These are phyloP conservation scores for Lepraria neglecta DNA, from an alignment of 495 filamentous ascomycete species.

Conservation along the genomic window DNA sequence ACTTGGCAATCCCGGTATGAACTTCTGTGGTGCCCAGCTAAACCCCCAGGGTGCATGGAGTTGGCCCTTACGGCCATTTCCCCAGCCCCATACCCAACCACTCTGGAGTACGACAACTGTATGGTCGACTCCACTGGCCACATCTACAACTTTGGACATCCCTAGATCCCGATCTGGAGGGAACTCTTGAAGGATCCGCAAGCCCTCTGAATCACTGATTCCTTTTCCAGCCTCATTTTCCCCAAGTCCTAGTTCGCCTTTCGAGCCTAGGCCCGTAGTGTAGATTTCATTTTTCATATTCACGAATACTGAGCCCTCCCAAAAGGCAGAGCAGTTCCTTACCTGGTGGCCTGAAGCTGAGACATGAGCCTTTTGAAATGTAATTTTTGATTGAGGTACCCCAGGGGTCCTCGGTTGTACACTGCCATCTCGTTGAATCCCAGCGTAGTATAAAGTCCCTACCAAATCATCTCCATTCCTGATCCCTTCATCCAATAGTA, in stretches of 20 bases:
- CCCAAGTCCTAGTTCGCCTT: constrained; percentile 68
- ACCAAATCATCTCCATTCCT: too few species aligned
- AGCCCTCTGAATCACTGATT: constrained; percentile 20
- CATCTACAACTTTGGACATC: constrained; percentile 37
- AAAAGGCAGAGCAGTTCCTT: constrained; percentile 57
- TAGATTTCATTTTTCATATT: constrained; percentile 46
- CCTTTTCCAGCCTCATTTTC: background rate
- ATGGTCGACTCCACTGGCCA: constrained; percentile 73
- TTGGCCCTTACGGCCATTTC: constrained; percentile 76
- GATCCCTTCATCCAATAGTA: constrained; percentile 51
- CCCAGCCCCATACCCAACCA: constrained; percentile 84
- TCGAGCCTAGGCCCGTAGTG: constrained; percentile 55
- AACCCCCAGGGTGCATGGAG: constrained; percentile 50
- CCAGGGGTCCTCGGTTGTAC: constrained; percentile 10
- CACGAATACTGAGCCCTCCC: constrained; percentile 64
- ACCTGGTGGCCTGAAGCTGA: constrained; percentile 22
- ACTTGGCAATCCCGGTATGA: constrained; percentile 53
- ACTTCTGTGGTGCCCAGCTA: constrained; percentile 51
- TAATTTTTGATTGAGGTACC: background rate
- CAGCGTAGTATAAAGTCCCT: constrained; percentile 51
- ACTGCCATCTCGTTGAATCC: constrained; percentile 50
- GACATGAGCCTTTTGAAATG: constrained; percentile 23
- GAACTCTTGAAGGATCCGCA: constrained; percentile 49
- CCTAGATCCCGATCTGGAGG: constrained; percentile 44
- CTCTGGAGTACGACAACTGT: constrained; percentile 63